Base-by-base conservation (phyloP, 2,329 filamentous ascomycete genomes). In the Cordyceps farinosa region DNA sequence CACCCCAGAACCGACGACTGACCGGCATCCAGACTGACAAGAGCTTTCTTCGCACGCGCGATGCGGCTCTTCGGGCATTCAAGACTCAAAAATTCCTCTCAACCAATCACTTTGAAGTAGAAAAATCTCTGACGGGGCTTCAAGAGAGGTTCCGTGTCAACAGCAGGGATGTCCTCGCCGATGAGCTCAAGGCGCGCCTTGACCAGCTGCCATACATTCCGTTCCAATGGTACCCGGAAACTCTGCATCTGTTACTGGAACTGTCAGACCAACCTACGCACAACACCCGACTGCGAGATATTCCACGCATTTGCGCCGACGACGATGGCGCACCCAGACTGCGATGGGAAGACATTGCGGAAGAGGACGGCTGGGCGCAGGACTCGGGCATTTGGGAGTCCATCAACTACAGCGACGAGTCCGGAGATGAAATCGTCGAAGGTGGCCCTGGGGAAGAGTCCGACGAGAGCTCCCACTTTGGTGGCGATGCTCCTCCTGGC, bases 141-240 rank as follows among this genome's bases (percentile, higher is more conserved):
- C 88, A 93, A 68, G 95, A 98, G 77, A 92, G 94, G 69, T 95
- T 97, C 69, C 84, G 87, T 38, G 83, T 98, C 61, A 82, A 91
- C 54, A 88, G 90, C 70, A 87, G 90, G 66, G 93, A 97, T 69
- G 86, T 86, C 45, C 78, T 97, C 32, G 91, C 92, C 13, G 87
- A 93, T 63, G 87, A 89, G 64, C 76, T 97, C 47, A 78, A 81
- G 7, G 72, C 78, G 58, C 66, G 90, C 42, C 74, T 92, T 15
- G 77, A 82, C 45, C 84, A 87, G 65, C 75, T 97, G 27, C 77
- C 82, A 11, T 71, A 76, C 65, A 57, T 79, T 76, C 42, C 82
- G 10, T 71, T 82, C 50, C 87, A 87, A 75, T 94, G 86, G 84
- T 86, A 87, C 6, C 92, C 93, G 0, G 95, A 98, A 69, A 81